phyloP scores from a whole-genome alignment of 495 filamentous ascomycete species.

The Aspergillus bridgeri region DNA sequence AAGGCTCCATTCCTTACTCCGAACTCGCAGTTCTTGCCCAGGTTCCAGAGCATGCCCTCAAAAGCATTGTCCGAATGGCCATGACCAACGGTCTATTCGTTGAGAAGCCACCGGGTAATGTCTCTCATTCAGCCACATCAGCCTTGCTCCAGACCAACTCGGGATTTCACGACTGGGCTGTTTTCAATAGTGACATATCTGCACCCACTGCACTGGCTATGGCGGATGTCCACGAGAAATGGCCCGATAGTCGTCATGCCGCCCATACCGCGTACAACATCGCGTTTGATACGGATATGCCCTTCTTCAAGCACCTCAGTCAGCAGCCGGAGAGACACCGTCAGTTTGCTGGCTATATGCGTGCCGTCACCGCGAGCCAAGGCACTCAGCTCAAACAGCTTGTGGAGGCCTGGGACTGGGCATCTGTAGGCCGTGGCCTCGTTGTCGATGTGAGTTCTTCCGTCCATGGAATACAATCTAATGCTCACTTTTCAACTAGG shows the following conservation, averaged over 20 bases:
- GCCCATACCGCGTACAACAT: slow-evolving; percentile 31
- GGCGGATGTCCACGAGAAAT: slow-evolving; percentile 20
- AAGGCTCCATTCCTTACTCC: slow-evolving; percentile 21
- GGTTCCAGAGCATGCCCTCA: slow-evolving; percentile 24
- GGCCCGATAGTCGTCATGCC: slow-evolving; percentile 10
- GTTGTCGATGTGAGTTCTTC: slow-evolving; percentile 21
- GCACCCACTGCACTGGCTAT: slow-evolving; percentile 15
- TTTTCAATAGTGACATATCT: slow-evolving; percentile 17
- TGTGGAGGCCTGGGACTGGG: slow-evolving; percentile 25
- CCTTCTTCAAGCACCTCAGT: slow-evolving; percentile 22
- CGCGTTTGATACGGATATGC: slow-evolving; percentile 22
- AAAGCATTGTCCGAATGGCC: slow-evolving; percentile 32
- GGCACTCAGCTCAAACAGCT: slow-evolving; percentile 21
- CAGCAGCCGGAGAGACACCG: not conserved
- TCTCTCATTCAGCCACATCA: slow-evolving; percentile 30
- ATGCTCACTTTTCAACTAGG: slow-evolving; percentile 14
- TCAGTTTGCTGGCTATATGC: slow-evolving; percentile 25
- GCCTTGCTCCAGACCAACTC: slow-evolving; percentile 18
- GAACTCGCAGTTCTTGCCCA: slow-evolving; percentile 21
- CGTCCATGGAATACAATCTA: slow-evolving; percentile 1
- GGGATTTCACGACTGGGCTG: slow-evolving; percentile 20
- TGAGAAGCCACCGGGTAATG: slow-evolving; percentile 15
- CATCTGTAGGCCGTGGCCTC: slow-evolving; percentile 5
- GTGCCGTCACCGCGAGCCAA: slow-evolving; percentile 15
- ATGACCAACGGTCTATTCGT: slow-evolving; percentile 30